Evolutionary conservation across 129 eudicot genomes (phyloP).

Genomic region (Flaveria linearis): DNA sequence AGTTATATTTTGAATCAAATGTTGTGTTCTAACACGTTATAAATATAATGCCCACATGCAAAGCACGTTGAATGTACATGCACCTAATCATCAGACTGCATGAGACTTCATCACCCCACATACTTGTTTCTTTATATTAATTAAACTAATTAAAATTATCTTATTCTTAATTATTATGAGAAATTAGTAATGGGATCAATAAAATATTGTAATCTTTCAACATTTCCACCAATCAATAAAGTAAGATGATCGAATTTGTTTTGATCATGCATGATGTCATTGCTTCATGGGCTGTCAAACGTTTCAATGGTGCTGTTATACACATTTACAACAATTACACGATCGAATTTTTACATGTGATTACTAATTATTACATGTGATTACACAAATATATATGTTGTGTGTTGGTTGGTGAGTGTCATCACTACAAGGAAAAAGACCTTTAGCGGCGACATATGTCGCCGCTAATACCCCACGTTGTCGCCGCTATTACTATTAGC

Average conservation of each 20-base stretch:
- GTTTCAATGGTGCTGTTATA: not conserved
- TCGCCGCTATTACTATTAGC: too few species aligned
- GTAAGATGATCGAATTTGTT: constrained; percentile 24
- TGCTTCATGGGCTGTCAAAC: constrained; percentile 16
- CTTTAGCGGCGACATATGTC: too few species aligned
- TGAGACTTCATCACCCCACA: constrained; percentile 30
- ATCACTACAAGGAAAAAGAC: too few species aligned
- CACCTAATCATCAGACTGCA: constrained; percentile 34
- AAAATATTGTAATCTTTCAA: not conserved
- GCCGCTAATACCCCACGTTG: too few species aligned
- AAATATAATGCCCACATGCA: constrained; percentile 31
- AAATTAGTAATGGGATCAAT: constrained; percentile 2
- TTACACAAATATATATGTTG: not conserved
- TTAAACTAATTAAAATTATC: constrained; percentile 16
- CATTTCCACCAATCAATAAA: constrained; percentile 24
- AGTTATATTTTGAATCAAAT: not conserved
- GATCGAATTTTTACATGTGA: not conserved
- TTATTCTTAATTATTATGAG: constrained; percentile 4
- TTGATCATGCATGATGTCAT: constrained; percentile 35
- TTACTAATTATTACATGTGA: not conserved
- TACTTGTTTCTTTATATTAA: not conserved
- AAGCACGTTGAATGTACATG: constrained; percentile 31
- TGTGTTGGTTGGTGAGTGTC: not conserved
- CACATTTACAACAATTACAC: not conserved
- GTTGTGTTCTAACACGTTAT: not conserved